Evolutionary conservation across 164 flowering plant species (phyloP), one percentile per base, ranked within the genome.

Genomic region (Dillenia turbinata): DNA sequence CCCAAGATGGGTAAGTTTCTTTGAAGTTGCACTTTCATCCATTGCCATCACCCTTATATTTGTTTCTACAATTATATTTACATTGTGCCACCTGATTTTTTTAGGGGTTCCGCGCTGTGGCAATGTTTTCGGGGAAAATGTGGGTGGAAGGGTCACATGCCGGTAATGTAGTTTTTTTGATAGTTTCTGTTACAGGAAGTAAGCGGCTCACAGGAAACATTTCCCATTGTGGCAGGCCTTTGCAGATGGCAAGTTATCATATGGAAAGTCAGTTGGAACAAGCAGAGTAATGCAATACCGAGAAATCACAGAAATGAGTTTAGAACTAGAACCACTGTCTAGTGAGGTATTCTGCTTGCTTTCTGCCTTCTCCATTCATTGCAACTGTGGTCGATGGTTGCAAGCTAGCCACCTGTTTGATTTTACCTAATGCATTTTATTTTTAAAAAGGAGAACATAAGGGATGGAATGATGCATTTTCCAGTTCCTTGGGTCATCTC

Each of bases 81-180:
- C 52, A 54, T 14, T 0, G 47, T n/a, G n/a, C 17, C 33, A 61
- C 40, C 13, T 64, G 55, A 47, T 6, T 71, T 24, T 46, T 66
- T 24, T 65, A 83, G 90, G 50, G 60, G 69, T 40, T 51, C 73
- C 24, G 88, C 94, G 51, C 12, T 66, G 54, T 87, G 94, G 94
- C 68, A 47, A 15, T 88, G 94, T 67, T 79, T 73, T 75, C 79
- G 87, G 59, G 90, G 67, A 59, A 84, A 81, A 69, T 88, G 94
- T 77, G 89, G 90, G 44, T 83, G 89, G 89, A 82, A 57, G 67
- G 94, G 94, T 44, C 53, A 65, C 67, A 60, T 74, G 22, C 62
- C 43, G 72, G 94, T 87, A 74, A 68, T 9, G 0, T 60, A 8
- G 22, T 40, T 52, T 47, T 44, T 47, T 57, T 49, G 13, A 17